phyloP scores from a whole-genome alignment of 768 basidiomycete genomes.

The Kondoa malvinella region DNA sequence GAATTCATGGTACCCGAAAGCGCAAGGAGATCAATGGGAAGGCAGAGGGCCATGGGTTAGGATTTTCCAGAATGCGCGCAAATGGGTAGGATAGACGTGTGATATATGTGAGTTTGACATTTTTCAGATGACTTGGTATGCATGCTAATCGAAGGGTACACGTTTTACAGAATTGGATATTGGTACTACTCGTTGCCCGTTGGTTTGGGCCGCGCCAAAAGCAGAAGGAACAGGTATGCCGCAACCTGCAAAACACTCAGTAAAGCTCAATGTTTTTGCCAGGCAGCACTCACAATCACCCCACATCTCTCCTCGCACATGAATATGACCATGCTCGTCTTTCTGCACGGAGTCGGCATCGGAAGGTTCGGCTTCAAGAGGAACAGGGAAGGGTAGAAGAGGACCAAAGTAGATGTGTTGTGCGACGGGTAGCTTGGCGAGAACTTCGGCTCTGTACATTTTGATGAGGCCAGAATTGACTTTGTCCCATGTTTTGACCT shows the following conservation, averaged over 20 bases:
- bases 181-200: constrained; percentile 33
- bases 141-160: constrained; percentile 56
- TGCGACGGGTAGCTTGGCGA: constrained; percentile 83
- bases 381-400: constrained; percentile 37
- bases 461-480: constrained; percentile 93
- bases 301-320: constrained; percentile 42
- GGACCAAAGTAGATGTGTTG: constrained; percentile 93
- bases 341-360: constrained; percentile 14
- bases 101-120: background rate
- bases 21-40: constrained; percentile 45
- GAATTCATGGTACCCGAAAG: constrained; percentile 76
- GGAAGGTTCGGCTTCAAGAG: constrained; percentile 3
- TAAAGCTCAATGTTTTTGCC: too few relatives aligned
- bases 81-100: constrained; percentile 22
- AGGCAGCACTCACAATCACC: constrained; percentile 45
- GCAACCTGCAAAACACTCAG: background rate
- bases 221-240: constrained; percentile 70
- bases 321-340: constrained; percentile 25
- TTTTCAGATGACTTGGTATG: background rate
- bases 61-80: constrained; percentile 75
- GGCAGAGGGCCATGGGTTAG: constrained; percentile 85
- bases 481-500: constrained; percentile 61
- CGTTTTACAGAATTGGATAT: constrained; percentile 45
- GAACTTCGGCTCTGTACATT: constrained; percentile 91
- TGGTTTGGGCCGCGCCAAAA: constrained; percentile 55